These are phyloP conservation scores for Melaleuca alternifolia DNA, from an alignment of 345 rosid genomes.

Conservation along the genomic window DNA sequence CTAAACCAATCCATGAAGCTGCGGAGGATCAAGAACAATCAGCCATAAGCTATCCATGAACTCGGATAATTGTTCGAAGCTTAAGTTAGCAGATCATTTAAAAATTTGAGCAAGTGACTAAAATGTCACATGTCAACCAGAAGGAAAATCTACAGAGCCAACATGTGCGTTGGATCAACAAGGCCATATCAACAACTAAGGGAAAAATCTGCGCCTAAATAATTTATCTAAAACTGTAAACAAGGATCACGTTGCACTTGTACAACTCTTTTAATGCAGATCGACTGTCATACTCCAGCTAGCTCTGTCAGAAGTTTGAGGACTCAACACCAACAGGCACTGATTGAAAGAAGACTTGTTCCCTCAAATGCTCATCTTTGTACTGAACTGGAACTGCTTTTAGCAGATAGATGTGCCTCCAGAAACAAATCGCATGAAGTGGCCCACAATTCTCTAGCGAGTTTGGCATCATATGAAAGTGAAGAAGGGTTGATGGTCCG, in stretches of 20 bases:
- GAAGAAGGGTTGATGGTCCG: slow-evolving; percentile 43
- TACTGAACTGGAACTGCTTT: background rate
- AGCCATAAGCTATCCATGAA: background rate
- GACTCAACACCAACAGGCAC: background rate
- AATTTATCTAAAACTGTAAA: background rate
- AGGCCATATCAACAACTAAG: background rate
- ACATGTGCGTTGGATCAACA: background rate
- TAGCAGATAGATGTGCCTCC: slow-evolving; percentile 19
- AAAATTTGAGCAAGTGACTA: background rate
- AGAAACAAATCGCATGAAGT: slow-evolving; percentile 33
- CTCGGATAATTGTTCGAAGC: background rate
- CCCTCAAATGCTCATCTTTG: background rate
- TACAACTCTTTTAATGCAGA: background rate
- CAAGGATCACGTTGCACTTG: background rate
- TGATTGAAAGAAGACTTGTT: background rate
- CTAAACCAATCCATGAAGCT: background rate
- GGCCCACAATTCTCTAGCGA: slow-evolving; percentile 59
- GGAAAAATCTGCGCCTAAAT: background rate
- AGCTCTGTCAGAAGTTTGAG: background rate
- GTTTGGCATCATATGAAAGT: slow-evolving; percentile 30
- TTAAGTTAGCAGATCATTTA: background rate
- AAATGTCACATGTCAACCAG: background rate
- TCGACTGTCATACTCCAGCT: background rate
- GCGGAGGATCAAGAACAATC: background rate
- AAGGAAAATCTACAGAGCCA: background rate